These are phyloP conservation scores for Abelmoschus esculentus DNA, from an alignment of 345 rosid species.

Conservation along the genomic window DNA sequence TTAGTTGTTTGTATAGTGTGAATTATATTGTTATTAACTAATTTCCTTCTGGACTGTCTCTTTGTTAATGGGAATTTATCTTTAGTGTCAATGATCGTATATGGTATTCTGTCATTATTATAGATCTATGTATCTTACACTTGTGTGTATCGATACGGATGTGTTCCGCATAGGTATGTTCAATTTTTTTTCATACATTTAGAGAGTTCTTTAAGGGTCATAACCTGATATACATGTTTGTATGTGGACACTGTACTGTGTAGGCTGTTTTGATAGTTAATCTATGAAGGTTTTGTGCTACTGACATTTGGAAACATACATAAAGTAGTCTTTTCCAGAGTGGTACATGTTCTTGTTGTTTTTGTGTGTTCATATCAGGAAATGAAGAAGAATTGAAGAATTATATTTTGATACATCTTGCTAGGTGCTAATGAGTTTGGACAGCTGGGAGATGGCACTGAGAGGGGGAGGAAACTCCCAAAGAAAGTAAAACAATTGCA, in stretches of 20 bases:
- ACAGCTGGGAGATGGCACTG: slow-evolving; percentile 97
- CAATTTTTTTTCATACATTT: background rate
- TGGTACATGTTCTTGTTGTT: background rate
- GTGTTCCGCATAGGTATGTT: background rate
- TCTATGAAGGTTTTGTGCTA: background rate
- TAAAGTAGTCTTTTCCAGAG: background rate
- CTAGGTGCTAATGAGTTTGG: slow-evolving; percentile 49
- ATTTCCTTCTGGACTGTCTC: background rate
- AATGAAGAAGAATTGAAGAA: background rate
- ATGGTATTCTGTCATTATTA: background rate
- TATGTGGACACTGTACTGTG: background rate
- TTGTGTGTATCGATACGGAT: background rate
- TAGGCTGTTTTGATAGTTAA: background rate
- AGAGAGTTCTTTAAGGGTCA: background rate
- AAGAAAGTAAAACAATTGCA: slow-evolving; percentile 70
- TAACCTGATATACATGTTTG: background rate
- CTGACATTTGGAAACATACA: background rate
- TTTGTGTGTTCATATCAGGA: background rate
- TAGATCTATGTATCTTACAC: background rate
- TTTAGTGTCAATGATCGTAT: background rate
- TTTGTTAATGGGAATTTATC: background rate
- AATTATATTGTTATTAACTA: background rate
- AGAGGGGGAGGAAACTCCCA: slow-evolving; percentile 72
- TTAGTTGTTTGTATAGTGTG: background rate
- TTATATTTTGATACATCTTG: background rate